These are phyloP conservation scores for Paramyrothecium sp. DNA, from an alignment of 2,329 filamentous ascomycete species.

Conservation along the genomic window DNA sequence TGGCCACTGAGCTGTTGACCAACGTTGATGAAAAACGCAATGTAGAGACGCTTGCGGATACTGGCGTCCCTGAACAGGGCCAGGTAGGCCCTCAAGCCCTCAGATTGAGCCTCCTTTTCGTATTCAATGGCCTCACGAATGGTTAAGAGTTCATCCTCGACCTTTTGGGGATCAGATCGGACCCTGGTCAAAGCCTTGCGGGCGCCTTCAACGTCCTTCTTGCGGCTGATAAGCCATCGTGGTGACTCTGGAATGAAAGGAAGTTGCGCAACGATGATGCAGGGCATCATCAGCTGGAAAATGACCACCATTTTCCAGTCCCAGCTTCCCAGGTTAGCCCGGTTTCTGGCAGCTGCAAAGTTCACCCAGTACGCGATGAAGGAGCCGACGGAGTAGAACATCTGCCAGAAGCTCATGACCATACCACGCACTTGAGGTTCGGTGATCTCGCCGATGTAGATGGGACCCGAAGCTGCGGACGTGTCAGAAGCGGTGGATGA, in stretches of 20 bases:
- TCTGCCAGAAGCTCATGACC: conserved; percentile 68
- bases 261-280: conserved; percentile 58
- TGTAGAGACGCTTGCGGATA: conserved; percentile 62
- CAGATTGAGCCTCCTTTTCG: conserved; percentile 66
- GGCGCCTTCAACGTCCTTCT: conserved; percentile 59
- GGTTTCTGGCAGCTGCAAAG: conserved; percentile 58
- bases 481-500: background rate
- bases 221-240: conserved; percentile 66
- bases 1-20: conserved; percentile 73
- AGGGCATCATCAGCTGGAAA: conserved; percentile 68
- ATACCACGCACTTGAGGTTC: conserved; percentile 62
- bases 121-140: conserved; percentile 70
- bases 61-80: conserved; percentile 70
- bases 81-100: conserved; percentile 47
- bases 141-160: conserved; percentile 63
- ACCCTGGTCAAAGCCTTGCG: conserved; percentile 56
- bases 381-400: conserved; percentile 62
- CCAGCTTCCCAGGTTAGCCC: conserved; percentile 61
- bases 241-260: conserved; percentile 68
- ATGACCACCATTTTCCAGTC: conserved; percentile 73
- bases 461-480: conserved; percentile 53
- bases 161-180: conserved; percentile 62
- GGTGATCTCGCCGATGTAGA: conserved; percentile 69
- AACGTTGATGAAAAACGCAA: conserved; percentile 66
- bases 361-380: conserved; percentile 56